These are phyloP conservation scores for Triticum dicoccoides DNA, from an alignment of 176 grass and related monocot genomes.

Conservation along the genomic window DNA sequence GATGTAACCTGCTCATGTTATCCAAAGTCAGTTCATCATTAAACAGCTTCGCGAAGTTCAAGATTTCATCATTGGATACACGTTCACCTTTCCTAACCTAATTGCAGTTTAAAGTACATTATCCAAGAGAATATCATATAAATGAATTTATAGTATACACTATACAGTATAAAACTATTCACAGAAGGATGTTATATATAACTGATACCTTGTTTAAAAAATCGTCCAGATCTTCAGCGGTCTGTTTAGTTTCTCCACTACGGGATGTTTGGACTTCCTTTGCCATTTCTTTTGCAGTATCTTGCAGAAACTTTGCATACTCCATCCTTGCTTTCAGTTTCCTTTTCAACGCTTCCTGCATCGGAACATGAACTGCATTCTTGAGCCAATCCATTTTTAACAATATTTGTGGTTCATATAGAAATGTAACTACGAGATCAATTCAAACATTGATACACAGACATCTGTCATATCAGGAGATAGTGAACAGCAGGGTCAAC, in stretches of 20 bases:
- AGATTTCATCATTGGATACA: slow-evolving; percentile 94
- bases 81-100: slow-evolving; percentile 86
- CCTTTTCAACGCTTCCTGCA: slow-evolving; percentile 89
- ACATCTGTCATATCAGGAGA: background rate
- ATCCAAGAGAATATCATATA: slow-evolving; percentile 26
- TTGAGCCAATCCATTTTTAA: slow-evolving; percentile 15
- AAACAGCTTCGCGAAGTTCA: slow-evolving; percentile 94
- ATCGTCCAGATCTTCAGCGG: slow-evolving; percentile 89
- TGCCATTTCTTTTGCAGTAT: slow-evolving; percentile 94
- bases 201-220: slow-evolving; percentile 90
- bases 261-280: slow-evolving; percentile 90
- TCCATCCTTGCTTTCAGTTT: slow-evolving; percentile 92
- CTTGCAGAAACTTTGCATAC: slow-evolving; percentile 99
- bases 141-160: background rate
- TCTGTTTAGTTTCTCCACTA: slow-evolving; percentile 87
- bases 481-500: background rate
- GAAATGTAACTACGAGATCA: background rate
- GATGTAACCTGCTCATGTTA: slow-evolving; percentile 90
- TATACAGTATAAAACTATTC: background rate
- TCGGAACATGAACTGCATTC: slow-evolving; percentile 7
- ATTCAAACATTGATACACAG: slow-evolving; percentile 30
- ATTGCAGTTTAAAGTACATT: slow-evolving; percentile 42
- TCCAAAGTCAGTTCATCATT: slow-evolving; percentile 99
- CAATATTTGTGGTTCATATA: background rate
- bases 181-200: slow-evolving; percentile 5